A percentile compares a stretch with the other conserved stretches of the same genome.
These are phyloP conservation scores for Asterella californica DNA, from an alignment of 225 moss, liverwort and hornwort species.

Conservation along the genomic window DNA sequence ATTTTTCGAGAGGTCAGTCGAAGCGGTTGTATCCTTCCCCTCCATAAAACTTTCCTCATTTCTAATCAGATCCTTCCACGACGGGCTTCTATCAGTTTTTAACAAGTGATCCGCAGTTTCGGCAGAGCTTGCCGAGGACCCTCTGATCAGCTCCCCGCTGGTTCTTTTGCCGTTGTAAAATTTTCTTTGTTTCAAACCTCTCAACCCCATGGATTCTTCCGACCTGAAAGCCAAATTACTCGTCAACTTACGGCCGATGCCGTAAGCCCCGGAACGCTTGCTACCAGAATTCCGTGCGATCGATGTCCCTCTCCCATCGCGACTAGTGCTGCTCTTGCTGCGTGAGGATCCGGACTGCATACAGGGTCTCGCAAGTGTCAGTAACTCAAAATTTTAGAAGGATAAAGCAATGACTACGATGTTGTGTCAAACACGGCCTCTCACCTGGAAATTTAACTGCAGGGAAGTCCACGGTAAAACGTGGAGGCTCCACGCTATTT, in stretches of 20 bases:
- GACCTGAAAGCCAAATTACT: background rate
- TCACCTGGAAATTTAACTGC: constrained; percentile 7
- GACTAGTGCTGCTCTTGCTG: background rate
- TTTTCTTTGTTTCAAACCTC: background rate
- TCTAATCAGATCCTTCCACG: constrained; percentile 10
- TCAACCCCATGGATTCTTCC: background rate
- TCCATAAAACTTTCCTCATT: background rate
- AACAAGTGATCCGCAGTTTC: background rate
- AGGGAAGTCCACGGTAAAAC: background rate
- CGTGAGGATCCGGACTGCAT: background rate
- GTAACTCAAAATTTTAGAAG: background rate
- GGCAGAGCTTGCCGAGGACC: background rate
- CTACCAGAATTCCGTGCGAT: background rate
- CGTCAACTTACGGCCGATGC: background rate
- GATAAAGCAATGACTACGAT: background rate
- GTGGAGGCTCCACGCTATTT: background rate
- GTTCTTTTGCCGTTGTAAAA: background rate
- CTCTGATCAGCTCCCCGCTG: background rate
- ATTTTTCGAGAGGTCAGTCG: background rate
- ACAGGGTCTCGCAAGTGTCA: background rate
- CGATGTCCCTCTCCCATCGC: background rate
- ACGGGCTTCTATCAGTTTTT: background rate
- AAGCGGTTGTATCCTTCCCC: too few relatives aligned
- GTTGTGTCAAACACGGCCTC: background rate
- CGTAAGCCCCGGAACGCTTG: background rate